Evolutionary conservation across 768 basidiomycete genomes (phyloP).

Genomic region (Podaxis sp.): DNA sequence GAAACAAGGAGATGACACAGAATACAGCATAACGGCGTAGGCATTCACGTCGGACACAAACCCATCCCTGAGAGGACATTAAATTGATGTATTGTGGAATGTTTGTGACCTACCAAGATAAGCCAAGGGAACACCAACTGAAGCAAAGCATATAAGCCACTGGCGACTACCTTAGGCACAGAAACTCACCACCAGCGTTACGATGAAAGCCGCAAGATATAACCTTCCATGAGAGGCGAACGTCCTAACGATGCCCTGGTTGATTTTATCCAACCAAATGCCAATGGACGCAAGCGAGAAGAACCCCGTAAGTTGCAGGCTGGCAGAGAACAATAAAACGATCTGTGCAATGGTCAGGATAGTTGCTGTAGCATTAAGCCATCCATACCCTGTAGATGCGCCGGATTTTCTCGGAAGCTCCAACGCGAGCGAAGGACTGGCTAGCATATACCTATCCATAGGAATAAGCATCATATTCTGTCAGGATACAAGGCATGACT

Average conservation of each 20-base stretch:
- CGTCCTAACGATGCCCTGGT: conserved; percentile 26
- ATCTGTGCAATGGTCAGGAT: conserved; percentile 26
- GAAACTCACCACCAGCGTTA: conserved; percentile 34
- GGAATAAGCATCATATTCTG: background rate
- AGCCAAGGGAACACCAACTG: conserved; percentile 47
- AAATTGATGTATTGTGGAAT: background rate
- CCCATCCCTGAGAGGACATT: conserved; percentile 38
- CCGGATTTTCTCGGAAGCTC: conserved; percentile 38
- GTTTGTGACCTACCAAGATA: conserved; percentile 28
- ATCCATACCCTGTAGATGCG: conserved; percentile 41
- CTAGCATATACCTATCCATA: conserved; percentile 32
- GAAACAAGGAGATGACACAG: conserved; percentile 29
- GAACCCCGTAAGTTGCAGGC: conserved; percentile 44
- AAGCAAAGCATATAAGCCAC: background rate
- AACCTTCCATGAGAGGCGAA: conserved; percentile 29
- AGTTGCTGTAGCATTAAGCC: background rate
- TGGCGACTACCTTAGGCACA: background rate
- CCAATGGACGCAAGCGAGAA: conserved; percentile 41
- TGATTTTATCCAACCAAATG: conserved; percentile 48
- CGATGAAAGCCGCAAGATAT: conserved; percentile 38
- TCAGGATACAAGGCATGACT: background rate
- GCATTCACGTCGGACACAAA: conserved; percentile 41
- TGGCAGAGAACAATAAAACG: conserved; percentile 44
- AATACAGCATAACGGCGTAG: conserved; percentile 35
- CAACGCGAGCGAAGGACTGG: conserved; percentile 45